A percentile compares a stretch with the other conserved stretches of the same genome.
phyloP scores from a whole-genome alignment of 805 yeast genomes.

The Candida sphagnicola region DNA sequence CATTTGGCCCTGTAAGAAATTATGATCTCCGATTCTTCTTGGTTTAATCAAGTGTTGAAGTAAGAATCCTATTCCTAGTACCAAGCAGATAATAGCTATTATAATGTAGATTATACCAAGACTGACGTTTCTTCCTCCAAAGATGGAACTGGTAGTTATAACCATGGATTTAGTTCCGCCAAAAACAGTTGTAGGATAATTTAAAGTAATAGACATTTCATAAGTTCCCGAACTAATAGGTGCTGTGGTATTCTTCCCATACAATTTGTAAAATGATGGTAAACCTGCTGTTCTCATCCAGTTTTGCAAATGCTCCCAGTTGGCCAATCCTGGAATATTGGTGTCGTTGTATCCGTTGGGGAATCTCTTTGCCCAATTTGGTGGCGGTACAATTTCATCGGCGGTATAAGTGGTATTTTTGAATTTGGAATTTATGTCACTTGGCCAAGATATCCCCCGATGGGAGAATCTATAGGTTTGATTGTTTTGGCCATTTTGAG shows the following conservation, averaged over 20 bases:
- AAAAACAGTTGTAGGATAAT: slow-evolving; percentile 77
- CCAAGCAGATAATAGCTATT: slow-evolving; percentile 72
- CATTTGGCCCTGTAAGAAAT: slow-evolving; percentile 38
- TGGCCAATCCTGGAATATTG: slow-evolving; percentile 71
- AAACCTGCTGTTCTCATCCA: slow-evolving; percentile 99
- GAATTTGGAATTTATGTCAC: slow-evolving; percentile 65
- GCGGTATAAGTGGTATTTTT: slow-evolving; percentile 68
- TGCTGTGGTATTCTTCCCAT: slow-evolving; percentile 63
- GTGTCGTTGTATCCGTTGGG: slow-evolving; percentile 88
- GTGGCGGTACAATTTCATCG: slow-evolving; percentile 84
- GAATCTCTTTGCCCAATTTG: slow-evolving; percentile 74
- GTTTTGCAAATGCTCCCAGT: slow-evolving; percentile 84
- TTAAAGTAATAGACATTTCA: slow-evolving; percentile 59
- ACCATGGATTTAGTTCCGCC: slow-evolving; percentile 89
- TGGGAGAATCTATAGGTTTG: slow-evolving; percentile 43
- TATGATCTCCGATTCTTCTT: slow-evolving; percentile 79
- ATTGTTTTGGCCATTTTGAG: slow-evolving; percentile 40
- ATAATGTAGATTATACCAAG: slow-evolving; percentile 82
- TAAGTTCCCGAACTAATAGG: slow-evolving; percentile 65
- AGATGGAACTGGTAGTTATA: slow-evolving; percentile 72
- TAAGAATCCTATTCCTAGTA: slow-evolving; percentile 72
- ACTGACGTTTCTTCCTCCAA: slow-evolving; percentile 86
- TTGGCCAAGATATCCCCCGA: slow-evolving; percentile 77
- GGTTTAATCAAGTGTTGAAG: slow-evolving; percentile 81
- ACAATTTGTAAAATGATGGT: slow-evolving; percentile 83